Percentiles rank a stretch among this genome's conserved stretches.
Conservation (phyloP, 2,329 filamentous ascomycete genomes). For the Cercospora nicotianae region DNA sequence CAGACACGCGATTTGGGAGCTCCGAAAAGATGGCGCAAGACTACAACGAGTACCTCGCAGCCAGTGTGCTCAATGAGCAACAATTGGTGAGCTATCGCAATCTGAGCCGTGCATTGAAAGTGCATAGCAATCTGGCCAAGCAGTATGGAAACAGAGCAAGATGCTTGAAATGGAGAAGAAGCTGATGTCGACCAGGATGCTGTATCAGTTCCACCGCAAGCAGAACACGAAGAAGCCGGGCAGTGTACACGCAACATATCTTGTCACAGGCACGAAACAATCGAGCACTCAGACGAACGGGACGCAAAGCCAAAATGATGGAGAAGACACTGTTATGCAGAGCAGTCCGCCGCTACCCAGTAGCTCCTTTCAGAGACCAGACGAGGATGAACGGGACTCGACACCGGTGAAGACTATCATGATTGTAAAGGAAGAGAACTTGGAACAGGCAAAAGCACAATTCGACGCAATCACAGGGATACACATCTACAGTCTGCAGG, state of each 20-base stretch:
- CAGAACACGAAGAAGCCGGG: conserved; percentile 74
- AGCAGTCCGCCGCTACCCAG: conserved; percentile 67
- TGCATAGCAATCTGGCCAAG: conserved; percentile 86
- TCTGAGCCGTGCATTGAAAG: conserved; percentile 76
- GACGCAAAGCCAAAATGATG: conserved; percentile 46
- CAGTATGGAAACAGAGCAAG: conserved; percentile 58
- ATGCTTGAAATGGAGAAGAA: not conserved
- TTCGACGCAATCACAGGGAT: conserved; percentile 76
- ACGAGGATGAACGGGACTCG: conserved; percentile 52
- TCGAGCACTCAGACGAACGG: conserved; percentile 42
- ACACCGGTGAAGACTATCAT: conserved; percentile 46
- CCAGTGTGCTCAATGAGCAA: conserved; percentile 73
- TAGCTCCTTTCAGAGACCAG: conserved; percentile 56
- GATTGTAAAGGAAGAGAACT: conserved; percentile 36
- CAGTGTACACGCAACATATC: conserved; percentile 87
- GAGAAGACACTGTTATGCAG: conserved; percentile 66
- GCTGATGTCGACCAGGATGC: conserved; percentile 61
- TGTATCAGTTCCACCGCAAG: conserved; percentile 77
- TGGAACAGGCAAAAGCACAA: conserved; percentile 56
- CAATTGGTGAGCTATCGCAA: conserved; percentile 83
- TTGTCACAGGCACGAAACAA: conserved; percentile 70
- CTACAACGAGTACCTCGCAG: conserved; percentile 71
- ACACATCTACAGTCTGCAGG: conserved; percentile 82
- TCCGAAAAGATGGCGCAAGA: conserved; percentile 47
- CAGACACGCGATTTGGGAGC: not conserved